Conservation (phyloP, 306 rosid species). For the Gillenia trifoliata region DNA sequence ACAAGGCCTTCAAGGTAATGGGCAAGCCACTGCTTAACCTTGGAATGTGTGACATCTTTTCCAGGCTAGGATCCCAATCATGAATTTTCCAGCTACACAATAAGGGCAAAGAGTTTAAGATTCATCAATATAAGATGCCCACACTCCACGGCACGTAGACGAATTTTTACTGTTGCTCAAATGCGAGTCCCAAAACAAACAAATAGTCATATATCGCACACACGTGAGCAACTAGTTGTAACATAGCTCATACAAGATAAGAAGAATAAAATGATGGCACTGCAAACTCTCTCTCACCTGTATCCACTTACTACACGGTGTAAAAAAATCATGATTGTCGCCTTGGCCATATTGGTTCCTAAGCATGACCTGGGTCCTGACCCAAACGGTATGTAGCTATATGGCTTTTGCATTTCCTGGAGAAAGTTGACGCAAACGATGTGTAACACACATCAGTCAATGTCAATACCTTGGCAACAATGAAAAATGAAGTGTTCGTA, state of each 20-base stretch:
- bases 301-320: conserved; percentile 55
- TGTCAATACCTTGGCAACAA: neutral
- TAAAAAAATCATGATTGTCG: conserved; percentile 61
- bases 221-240: neutral
- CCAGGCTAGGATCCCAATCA: conserved; percentile 59
- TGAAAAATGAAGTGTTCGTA: neutral
- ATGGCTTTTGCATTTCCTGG: conserved; percentile 69
- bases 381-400: conserved; percentile 63
- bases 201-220: no score
- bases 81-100: conserved; percentile 56
- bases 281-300: conserved; percentile 31
- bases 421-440: neutral
- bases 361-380: conserved; percentile 73
- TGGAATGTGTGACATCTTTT: conserved; percentile 67
- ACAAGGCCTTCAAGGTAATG: conserved; percentile 55
- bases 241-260: neutral
- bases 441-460: neutral
- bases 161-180: neutral
- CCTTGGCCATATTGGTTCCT: conserved; percentile 66
- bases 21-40: conserved; percentile 61
- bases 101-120: neutral
- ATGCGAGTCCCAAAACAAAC: neutral
- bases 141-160: neutral
- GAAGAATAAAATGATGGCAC: neutral
- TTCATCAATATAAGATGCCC: neutral